A percentile compares a stretch with the other conserved stretches of the same genome.
Evolutionary conservation across 306 rosid species (phyloP).

Genomic region (Luffa acutangula): DNA sequence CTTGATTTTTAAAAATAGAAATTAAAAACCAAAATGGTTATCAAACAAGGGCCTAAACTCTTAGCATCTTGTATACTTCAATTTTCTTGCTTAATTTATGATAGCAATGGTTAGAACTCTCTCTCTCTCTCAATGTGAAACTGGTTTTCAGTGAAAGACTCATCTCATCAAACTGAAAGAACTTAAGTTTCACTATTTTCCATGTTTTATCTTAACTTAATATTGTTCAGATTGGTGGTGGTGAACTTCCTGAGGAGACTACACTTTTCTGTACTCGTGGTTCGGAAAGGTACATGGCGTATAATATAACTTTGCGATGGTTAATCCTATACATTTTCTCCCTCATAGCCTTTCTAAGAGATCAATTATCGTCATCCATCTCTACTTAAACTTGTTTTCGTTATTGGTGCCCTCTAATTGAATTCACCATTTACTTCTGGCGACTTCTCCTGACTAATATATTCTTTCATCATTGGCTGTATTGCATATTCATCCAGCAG

Average conservation of each 20-base stretch:
- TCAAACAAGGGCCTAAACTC: too few species aligned
- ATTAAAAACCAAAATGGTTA: too few species aligned
- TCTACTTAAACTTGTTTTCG: background rate
- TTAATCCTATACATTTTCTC: background rate
- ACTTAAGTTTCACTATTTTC: background rate
- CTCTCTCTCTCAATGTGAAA: background rate
- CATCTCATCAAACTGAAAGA: background rate
- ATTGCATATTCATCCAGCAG: background rate
- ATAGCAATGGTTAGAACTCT: background rate
- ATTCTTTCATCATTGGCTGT: background rate
- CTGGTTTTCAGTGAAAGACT: background rate
- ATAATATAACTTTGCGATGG: slow-evolving; percentile 10
- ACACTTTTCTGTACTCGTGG: slow-evolving; percentile 70
- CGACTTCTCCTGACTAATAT: background rate
- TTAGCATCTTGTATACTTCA: background rate
- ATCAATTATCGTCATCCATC: background rate
- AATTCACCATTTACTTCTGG: background rate
- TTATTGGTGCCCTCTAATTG: background rate
- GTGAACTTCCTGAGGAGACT: slow-evolving; percentile 91
- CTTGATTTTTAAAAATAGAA: too few species aligned
- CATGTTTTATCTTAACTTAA: slow-evolving; percentile 19
- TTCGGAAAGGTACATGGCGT: slow-evolving; percentile 71
- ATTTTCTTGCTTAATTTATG: background rate
- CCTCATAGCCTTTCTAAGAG: background rate
- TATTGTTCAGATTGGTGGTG: slow-evolving; percentile 81